Percentiles rank a stretch among this genome's conserved stretches.
phyloP scores from a whole-genome alignment of 768 basidiomycete species.

The Pisolithus microcarpus region DNA sequence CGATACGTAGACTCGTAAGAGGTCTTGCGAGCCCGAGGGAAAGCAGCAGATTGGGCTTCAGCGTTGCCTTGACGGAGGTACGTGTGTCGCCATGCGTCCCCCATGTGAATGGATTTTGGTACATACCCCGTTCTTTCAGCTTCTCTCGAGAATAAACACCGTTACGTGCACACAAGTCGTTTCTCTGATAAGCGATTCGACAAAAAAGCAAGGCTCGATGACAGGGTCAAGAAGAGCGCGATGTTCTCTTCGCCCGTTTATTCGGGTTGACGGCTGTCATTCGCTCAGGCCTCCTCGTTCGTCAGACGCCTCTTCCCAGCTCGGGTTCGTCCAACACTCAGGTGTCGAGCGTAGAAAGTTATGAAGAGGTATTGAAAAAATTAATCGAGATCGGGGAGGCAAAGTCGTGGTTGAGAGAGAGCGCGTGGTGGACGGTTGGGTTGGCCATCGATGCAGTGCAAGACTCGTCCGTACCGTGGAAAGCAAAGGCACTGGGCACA shows the following conservation, averaged over 20 bases:
- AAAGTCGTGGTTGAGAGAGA: constrained; percentile 88
- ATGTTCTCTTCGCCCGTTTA: constrained; percentile 84
- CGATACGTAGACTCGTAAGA: constrained; percentile 76
- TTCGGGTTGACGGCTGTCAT: constrained; percentile 85
- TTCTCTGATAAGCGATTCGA: constrained; percentile 63
- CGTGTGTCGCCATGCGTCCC: constrained; percentile 16
- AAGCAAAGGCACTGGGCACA: constrained; percentile 48
- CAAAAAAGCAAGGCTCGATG: constrained; percentile 68
- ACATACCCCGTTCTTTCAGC: constrained; percentile 35
- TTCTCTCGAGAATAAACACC: constrained; percentile 71
- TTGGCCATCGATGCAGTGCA: constrained; percentile 56
- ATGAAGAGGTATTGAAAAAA: constrained; percentile 48
- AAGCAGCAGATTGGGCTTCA: constrained; percentile 90
- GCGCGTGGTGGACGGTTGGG: constrained; percentile 78
- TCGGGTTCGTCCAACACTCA: constrained; percentile 47
- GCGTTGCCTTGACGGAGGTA: constrained; percentile 93
- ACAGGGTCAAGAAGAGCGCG: constrained; percentile 89
- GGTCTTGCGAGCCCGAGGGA: constrained; percentile 91
- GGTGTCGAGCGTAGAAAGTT: constrained; percentile 53
- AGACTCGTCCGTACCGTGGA: constrained; percentile 62
- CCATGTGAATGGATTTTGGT: not conserved
- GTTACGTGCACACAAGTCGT: constrained; percentile 74
- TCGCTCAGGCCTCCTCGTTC: constrained; percentile 75
- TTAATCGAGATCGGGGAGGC: constrained; percentile 67
- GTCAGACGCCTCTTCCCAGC: constrained; percentile 45